These are phyloP conservation scores for Dictyostelium firmibasis DNA, from an alignment of 78 protist species.

Conservation along the genomic window DNA sequence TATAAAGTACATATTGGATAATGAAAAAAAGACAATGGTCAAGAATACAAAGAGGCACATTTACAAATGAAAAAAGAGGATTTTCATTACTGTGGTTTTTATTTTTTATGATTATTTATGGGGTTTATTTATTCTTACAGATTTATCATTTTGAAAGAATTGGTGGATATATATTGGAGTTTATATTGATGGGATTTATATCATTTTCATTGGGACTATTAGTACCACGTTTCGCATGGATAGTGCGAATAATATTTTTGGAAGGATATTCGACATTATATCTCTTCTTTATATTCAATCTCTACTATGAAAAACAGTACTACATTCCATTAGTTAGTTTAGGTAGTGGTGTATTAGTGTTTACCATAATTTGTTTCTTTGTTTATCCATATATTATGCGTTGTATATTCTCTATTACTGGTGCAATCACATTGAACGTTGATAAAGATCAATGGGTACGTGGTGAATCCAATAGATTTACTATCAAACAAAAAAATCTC, in stretches of 20 bases:
- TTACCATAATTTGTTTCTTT: constrained; percentile 45
- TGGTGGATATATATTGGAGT: constrained; percentile 73
- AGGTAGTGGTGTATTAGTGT: constrained; percentile 69
- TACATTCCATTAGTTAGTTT: constrained; percentile 57
- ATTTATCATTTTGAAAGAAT: constrained; percentile 52
- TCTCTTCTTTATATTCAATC: constrained; percentile 62
- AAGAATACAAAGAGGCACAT: constrained; percentile 80
- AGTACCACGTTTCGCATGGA: constrained; percentile 38
- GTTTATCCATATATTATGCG: constrained; percentile 69
- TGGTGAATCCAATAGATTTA: constrained; percentile 57
- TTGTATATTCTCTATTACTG: constrained; percentile 67
- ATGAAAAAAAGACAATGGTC: constrained; percentile 83
- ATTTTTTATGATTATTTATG: constrained; percentile 56
- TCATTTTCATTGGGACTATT: constrained; percentile 60
- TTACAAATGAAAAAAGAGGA: constrained; percentile 76
- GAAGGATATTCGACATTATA: constrained; percentile 54
- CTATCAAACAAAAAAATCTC: constrained; percentile 41
- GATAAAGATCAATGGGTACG: constrained; percentile 44
- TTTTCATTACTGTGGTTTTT: constrained; percentile 53
- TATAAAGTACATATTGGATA: constrained; percentile 71
- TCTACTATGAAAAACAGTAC: constrained; percentile 67
- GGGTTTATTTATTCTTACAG: constrained; percentile 52
- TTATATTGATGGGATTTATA: constrained; percentile 76
- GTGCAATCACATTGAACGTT: constrained; percentile 57
- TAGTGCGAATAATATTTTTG: constrained; percentile 38